Evolutionary conservation across 1,139 yeast species (phyloP).

Genomic region (Lipomyces yarrowii): DNA sequence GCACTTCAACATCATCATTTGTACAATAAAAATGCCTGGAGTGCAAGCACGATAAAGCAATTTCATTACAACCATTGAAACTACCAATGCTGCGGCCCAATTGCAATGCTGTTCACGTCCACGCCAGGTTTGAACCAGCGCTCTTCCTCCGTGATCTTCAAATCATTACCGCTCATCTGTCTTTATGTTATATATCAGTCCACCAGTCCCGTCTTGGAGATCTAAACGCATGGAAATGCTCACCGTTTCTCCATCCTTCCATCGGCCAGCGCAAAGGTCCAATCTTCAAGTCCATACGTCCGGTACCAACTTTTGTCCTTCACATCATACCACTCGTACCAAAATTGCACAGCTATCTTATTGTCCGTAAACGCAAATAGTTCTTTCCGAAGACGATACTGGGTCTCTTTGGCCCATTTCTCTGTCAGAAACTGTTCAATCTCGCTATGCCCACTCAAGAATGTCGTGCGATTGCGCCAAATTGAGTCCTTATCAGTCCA

Average conservation of each 20-base stretch:
- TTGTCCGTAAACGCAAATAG: constrained; percentile 30
- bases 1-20: too few species aligned
- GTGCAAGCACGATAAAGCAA: neutral
- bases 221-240: neutral
- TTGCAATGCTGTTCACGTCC: constrained; percentile 15
- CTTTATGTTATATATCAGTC: constrained; percentile 2
- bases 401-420: constrained; percentile 31
- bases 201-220: neutral
- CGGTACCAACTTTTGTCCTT: constrained; percentile 28
- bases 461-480: constrained; percentile 32
- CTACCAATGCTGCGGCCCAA: constrained; percentile 19
- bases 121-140: constrained; percentile 30
- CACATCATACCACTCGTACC: constrained; percentile 30
- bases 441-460: constrained; percentile 27
- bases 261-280: constrained; percentile 32
- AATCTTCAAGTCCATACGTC: constrained; percentile 33
- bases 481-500: constrained; percentile 9
- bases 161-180: constrained; percentile 33
- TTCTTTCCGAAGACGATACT: constrained; percentile 31
- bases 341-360: constrained; percentile 33
- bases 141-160: constrained; percentile 20
- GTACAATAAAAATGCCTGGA: too few species aligned
- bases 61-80: neutral
- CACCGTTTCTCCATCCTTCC: constrained; percentile 31
- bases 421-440: constrained; percentile 27